phyloP scores from a whole-genome alignment of 441 rosid species.

The Omphalea diandra region DNA sequence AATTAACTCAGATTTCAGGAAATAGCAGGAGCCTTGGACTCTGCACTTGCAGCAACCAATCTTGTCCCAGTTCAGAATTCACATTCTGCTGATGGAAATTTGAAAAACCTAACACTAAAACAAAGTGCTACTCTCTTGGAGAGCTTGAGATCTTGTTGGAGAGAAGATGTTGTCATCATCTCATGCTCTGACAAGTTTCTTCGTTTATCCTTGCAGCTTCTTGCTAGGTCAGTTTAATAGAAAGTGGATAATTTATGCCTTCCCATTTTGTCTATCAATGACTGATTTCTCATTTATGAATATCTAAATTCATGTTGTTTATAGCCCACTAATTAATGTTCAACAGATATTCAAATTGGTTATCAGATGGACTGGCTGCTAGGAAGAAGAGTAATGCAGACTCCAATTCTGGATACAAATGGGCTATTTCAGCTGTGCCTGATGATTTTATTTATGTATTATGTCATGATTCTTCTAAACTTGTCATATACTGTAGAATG shows the following conservation, averaged over 20 bases:
- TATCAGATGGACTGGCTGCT: conserved; percentile 75
- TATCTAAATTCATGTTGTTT: neutral
- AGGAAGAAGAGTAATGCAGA: conserved; percentile 49
- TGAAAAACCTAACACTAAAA: conserved; percentile 49
- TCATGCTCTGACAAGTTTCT: conserved; percentile 96
- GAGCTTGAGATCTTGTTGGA: conserved; percentile 89
- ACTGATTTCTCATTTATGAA: neutral
- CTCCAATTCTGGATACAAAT: conserved; percentile 71
- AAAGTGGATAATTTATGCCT: conserved; percentile 3
- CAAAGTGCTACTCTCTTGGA: conserved; percentile 83
- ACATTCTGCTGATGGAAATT: conserved; percentile 40
- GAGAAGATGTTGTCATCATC: conserved; percentile 82
- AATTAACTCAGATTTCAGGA: conserved; percentile 81
- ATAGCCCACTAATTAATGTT: conserved; percentile 18
- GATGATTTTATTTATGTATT: conserved; percentile 76
- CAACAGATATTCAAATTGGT: conserved; percentile 79
- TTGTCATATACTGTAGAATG: conserved; percentile 3
- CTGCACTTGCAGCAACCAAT: conserved; percentile 61
- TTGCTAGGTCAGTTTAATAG: conserved; percentile 61
- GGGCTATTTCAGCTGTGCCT: conserved; percentile 78
- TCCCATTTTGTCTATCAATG: conserved; percentile 6
- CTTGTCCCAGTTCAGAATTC: conserved; percentile 59
- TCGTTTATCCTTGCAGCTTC: conserved; percentile 91
- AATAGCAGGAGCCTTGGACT: conserved; percentile 89
- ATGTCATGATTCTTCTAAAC: conserved; percentile 20